phyloP scores from a whole-genome alignment of 2,329 filamentous ascomycete genomes.

The Elsinoe australis region DNA sequence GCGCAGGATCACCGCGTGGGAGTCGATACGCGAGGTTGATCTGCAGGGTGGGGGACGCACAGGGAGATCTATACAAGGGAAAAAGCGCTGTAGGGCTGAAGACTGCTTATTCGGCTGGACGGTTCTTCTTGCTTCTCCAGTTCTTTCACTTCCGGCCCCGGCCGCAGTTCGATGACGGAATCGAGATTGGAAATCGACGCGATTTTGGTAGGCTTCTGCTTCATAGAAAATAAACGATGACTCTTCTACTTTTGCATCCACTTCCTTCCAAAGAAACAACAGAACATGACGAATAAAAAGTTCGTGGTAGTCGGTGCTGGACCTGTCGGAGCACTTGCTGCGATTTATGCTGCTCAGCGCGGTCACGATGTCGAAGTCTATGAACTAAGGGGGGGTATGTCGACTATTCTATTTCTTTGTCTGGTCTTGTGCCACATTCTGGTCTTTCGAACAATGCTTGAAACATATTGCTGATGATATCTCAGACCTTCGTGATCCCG shows the following conservation, averaged over 20 bases:
- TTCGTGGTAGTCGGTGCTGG: constrained; percentile 83
- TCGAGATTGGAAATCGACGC: constrained; percentile 14
- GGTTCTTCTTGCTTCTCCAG: not conserved
- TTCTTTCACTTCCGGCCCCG: not conserved
- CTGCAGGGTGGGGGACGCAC: not conserved
- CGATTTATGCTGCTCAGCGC: constrained; percentile 81
- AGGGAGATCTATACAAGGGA: constrained; percentile 12
- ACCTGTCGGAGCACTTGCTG: constrained; percentile 85
- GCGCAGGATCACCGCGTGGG: constrained; percentile 10
- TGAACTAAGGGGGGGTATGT: constrained; percentile 80
- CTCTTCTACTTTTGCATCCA: not conserved
- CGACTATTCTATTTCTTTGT: constrained; percentile 14
- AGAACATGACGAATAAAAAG: constrained; percentile 46
- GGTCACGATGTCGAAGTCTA: constrained; percentile 90
- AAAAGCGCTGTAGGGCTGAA: constrained; percentile 10
- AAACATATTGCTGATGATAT: not conserved
- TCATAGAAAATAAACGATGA: not conserved
- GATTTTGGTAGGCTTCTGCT: not conserved
- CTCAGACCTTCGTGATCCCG: constrained; percentile 81
- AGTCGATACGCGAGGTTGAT: constrained; percentile 10
- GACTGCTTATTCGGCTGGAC: not conserved
- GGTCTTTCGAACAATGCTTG: not conserved
- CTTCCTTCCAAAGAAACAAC: not conserved
- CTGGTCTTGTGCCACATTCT: no score
- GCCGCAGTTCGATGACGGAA: constrained; percentile 15